Percentiles rank a stretch among this genome's conserved stretches.
Evolutionary conservation across 176 grass and related monocot genomes (phyloP).

Genomic region (Hyparrhenia diplandra): DNA sequence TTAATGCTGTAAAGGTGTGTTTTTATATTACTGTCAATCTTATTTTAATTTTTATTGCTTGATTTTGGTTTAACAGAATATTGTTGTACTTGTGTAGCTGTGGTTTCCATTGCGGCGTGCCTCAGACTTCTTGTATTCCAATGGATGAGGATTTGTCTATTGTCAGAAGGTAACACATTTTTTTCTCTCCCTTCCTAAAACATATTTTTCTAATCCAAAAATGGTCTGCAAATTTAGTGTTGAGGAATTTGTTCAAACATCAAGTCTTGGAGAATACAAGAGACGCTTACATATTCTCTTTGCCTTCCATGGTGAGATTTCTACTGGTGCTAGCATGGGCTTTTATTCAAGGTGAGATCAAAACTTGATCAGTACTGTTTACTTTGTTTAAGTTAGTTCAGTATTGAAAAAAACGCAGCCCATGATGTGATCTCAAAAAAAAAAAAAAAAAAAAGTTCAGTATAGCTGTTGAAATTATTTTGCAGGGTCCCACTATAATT

Average conservation of each 20-base stretch:
- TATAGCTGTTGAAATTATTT: background rate
- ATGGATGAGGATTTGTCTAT: constrained; percentile 44
- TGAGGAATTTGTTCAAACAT: constrained; percentile 88
- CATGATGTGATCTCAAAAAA: no score
- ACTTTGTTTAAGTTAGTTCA: background rate
- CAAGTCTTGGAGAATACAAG: constrained; percentile 89
- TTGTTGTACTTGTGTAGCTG: constrained; percentile 43
- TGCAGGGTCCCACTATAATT: background rate
- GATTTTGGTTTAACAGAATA: constrained; percentile 18
- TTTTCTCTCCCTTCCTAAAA: constrained; percentile 3
- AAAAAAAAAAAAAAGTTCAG: no score
- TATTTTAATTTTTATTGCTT: constrained; percentile 12
- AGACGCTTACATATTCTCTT: constrained; percentile 77
- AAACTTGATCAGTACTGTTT: background rate
- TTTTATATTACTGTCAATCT: background rate
- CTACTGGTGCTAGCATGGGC: constrained; percentile 42
- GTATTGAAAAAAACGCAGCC: no score
- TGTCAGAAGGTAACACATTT: constrained; percentile 50
- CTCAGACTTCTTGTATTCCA: constrained; percentile 27
- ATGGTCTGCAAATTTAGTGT: constrained; percentile 57
- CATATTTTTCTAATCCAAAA: constrained; percentile 26
- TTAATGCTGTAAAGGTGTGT: constrained; percentile 73
- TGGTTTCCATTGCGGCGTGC: constrained; percentile 88
- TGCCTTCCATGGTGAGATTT: constrained; percentile 74
- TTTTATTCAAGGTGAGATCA: constrained; percentile 64